Evolutionary conservation across 1,284 basidiomycete genomes (phyloP), one percentile per base, ranked within the genome.

Genomic region (Ceratobasidium sp.): DNA sequence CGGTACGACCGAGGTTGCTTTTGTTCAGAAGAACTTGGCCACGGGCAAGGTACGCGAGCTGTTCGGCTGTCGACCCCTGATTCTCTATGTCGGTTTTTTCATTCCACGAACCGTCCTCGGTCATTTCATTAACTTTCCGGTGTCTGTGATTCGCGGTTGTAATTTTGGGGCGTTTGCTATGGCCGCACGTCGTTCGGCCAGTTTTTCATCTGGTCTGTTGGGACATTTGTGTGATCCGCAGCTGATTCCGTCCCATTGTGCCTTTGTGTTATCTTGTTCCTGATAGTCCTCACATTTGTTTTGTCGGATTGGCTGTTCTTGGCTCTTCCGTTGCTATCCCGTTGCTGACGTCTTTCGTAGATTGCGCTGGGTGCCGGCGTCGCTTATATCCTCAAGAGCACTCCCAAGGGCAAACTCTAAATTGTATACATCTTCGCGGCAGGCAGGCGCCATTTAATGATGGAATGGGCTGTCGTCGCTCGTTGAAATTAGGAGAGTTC

Each of bases 1-100:
- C 54, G 91, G 89, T 13, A 88, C 87, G 5, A 86, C 84, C 0
- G 91, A 93, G 79, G 84, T 94, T 26, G 83, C 88, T 1, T 94
- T 95, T 77, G 83, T 87, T 44, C 91, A 90, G 46, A 91, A 87
- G 83, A 87, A 93, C 77, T 73, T 89, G 76, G 86, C 83, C 13
- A 87, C 85, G 1, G 91, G 90, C 26, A 94, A 94, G 85, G 88
- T 89, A 61, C 76, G 77, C 32, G 47, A 18, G 4, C 44, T 14
- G 6, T 46, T 5, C 30, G n/a, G n/a, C n/a, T 59, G 32, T 38
- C 21, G 28, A 57, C n/a, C n/a, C n/a, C n/a, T n/a, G n/a, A 38
- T 38, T 63, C 32, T 35, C 35, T n/a, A n/a, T n/a, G n/a, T n/a
- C n/a, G n/a, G 16, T 14, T 46, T 47, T 35, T 63, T 44, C 32